Base-by-base conservation (phyloP, 768 basidiomycete genomes). In the Leccinum truebloodii region DNA sequence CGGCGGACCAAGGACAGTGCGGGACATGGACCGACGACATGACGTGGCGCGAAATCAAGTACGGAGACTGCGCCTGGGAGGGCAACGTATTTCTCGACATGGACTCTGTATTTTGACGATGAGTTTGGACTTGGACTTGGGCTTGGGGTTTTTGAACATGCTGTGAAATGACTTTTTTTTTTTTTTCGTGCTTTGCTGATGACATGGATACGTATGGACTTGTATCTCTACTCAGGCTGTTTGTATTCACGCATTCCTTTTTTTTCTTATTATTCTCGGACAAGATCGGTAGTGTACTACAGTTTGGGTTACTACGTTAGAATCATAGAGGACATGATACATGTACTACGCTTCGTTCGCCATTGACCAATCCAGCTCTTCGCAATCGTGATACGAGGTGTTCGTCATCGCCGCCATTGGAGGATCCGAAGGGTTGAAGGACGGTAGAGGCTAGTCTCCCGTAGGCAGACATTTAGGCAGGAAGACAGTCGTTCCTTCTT, bases 41-140 rank as follows among this genome's bases (percentile, higher is more conserved):
- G 32, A n/a, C 26, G 14, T 52, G 18, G 30, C 30, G 32, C 32
- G 30, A 32, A 34, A 30, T 30, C 26, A 51, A 51, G 26, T 28
- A 51, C 8, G 44, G 9, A 5, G 26, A 32, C 14, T 49, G 24
- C 39, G 9, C 39, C 0, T 28, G 41, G 18, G 20, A 14, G 28
- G 26, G 18, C 1, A 37, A 34, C 16, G 6, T 22, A 7, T 51
- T 52, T 30, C 13, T 63, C 10, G 52, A 64, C 48, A n/a, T 37
- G 35, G 62, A 63, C 5, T 14, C 16, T 18, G 3, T 53, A 8
- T 39, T 63, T 48, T 63, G 55, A 52, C 61, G 74, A 76, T 41
- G 80, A 79, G 14, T 16, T 50, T 16, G 24, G 48, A 49, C 13
- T 24, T 2, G 26, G 12, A 13, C 13, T 22, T 22, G 46, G 30